phyloP scores from a whole-genome alignment of 129 eudicot genomes.

The Saussurea involucrata region DNA sequence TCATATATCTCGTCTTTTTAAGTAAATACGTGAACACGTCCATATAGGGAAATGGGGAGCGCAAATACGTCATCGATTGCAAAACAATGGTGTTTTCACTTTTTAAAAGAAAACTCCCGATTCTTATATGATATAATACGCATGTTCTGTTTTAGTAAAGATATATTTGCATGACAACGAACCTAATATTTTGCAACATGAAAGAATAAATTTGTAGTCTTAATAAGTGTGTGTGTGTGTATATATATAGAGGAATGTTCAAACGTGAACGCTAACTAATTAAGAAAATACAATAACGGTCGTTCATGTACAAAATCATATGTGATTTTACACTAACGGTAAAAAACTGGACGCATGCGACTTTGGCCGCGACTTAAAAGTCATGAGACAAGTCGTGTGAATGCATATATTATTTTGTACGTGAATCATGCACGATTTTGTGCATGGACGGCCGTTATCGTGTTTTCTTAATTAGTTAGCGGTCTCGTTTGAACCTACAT shows the following conservation, averaged over 20 bases:
- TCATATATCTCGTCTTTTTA: slow-evolving; percentile 32
- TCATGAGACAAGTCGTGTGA: too few species aligned
- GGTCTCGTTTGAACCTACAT: too few species aligned
- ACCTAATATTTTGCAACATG: neutral
- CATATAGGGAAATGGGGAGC: slow-evolving; percentile 20
- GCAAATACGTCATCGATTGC: slow-evolving; percentile 14
- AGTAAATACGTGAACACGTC: slow-evolving; percentile 29
- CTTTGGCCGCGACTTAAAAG: too few species aligned
- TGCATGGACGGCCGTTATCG: too few species aligned
- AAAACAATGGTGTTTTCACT: slow-evolving; percentile 1
- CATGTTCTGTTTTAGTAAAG: slow-evolving; percentile 8
- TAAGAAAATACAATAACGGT: too few species aligned
- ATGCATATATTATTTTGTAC: too few species aligned
- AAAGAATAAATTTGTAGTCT: neutral
- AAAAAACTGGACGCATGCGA: too few species aligned
- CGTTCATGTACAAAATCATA: too few species aligned
- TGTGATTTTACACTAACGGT: too few species aligned
- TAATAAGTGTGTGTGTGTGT: neutral
- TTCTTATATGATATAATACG: slow-evolving; percentile 12
- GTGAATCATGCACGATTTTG: too few species aligned
- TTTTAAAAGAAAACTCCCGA: slow-evolving; percentile 3
- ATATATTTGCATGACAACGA: slow-evolving; percentile 12
- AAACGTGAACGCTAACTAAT: too few species aligned
- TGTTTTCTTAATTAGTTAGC: too few species aligned
- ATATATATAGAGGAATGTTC: neutral